These are phyloP conservation scores for Euptelea pleiosperma DNA, from an alignment of 164 flowering plant species.

Conservation along the genomic window DNA sequence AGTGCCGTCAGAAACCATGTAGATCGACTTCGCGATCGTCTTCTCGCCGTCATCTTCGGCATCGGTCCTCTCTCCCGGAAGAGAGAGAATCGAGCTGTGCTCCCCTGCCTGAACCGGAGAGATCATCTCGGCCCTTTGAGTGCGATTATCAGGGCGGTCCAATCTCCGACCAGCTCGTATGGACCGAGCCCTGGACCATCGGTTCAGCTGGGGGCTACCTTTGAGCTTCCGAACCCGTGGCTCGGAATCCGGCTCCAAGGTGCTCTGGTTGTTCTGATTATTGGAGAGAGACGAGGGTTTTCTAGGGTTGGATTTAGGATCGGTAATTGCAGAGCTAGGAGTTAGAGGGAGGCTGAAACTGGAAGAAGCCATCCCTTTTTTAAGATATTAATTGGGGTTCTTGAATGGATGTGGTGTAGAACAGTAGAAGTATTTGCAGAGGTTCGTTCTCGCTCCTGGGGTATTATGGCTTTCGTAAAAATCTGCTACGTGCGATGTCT, in stretches of 20 bases:
- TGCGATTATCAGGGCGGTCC: constrained; percentile 37
- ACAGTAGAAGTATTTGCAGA: no score
- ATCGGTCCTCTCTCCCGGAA: constrained; percentile 7
- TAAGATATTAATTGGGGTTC: no score
- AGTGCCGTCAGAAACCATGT: constrained; percentile 90
- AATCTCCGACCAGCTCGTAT: constrained; percentile 69
- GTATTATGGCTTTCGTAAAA: no score
- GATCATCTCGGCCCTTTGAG: no score
- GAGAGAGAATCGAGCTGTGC: not conserved
- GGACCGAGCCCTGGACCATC: constrained; percentile 84
- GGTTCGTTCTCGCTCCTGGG: no score
- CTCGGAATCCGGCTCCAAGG: constrained; percentile 19
- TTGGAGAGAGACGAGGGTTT: constrained; percentile 6
- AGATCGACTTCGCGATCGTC: constrained; percentile 48
- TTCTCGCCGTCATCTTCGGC: constrained; percentile 29
- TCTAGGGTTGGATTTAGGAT: constrained; percentile 16
- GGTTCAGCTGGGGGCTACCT: constrained; percentile 59
- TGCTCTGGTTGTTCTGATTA: not conserved
- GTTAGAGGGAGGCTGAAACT: constrained; percentile 10
- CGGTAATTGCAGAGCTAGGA: constrained; percentile 9
- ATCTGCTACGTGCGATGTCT: no score
- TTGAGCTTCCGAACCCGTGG: constrained; percentile 35
- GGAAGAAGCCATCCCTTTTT: not conserved
- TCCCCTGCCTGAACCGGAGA: constrained; percentile 6
- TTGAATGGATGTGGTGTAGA: no score